Conservation (phyloP, 2,329 filamentous ascomycete genomes). For the Aureobasidium pullulans region DNA sequence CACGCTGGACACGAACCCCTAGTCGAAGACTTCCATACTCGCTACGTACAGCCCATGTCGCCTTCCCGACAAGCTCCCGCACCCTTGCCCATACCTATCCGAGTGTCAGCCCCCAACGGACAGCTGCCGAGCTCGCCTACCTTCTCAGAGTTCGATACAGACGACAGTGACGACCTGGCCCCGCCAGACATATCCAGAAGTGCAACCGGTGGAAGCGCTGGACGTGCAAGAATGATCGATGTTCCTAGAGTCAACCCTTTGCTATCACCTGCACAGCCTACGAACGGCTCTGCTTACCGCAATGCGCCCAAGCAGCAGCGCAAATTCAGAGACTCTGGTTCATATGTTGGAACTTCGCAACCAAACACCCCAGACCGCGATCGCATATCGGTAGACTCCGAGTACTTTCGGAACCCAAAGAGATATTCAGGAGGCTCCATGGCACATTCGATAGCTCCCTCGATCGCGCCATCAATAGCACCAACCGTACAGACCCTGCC, state of each 20-base stretch:
- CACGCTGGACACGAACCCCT: conserved; percentile 16
- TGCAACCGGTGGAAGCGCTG: neutral
- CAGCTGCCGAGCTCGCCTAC: neutral
- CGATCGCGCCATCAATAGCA: neutral
- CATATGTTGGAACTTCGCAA: neutral
- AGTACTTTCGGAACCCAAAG: neutral
- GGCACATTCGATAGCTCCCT: neutral
- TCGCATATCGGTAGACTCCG: neutral
- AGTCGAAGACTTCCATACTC: conserved; percentile 22
- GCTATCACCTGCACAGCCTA: neutral
- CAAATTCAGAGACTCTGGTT: conserved; percentile 3
- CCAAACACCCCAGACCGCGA: neutral
- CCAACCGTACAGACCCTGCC: conserved; percentile 22
- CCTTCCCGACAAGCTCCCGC: neutral
- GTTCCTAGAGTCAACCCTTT: neutral
- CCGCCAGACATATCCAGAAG: neutral
- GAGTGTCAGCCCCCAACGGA: neutral
- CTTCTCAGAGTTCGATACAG: neutral
- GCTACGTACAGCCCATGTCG: conserved; percentile 14
- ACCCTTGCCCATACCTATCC: neutral
- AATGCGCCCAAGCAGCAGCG: neutral
- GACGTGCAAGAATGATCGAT: neutral
- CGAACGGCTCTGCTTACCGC: neutral
- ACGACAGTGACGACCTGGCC: neutral
- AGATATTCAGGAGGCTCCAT: neutral